Base-by-base conservation (phyloP, 768 basidiomycete species). In the Suillus luteus region DNA sequence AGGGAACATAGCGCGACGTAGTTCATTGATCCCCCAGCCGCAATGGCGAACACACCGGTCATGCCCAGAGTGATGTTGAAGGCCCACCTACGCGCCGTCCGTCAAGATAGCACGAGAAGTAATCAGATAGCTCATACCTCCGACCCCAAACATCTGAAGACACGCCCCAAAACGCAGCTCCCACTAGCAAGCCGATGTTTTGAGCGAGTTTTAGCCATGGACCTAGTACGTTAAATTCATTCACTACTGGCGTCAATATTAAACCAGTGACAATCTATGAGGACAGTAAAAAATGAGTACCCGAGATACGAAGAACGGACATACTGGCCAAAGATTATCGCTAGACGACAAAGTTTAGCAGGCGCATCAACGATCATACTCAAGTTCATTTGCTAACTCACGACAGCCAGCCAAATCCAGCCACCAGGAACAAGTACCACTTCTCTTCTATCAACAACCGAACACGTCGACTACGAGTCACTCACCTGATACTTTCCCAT, bases 401-500 rank as follows among this genome's bases (percentile, higher is more conserved):
- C 88, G 87, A 85, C 64, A 90, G 82, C 89, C 88, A 91, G 59
- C 90, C 90, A 74, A 91, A 90, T 2, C 88, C 90, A 19, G 88
- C 82, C 35, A 89, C 86, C 59, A 85, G 62, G 71, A 91, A 90
- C 41, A 91, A 71, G 63, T 78, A 76, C 79, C 85, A 88, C 87
- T 90, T 64, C 22, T 60, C 27, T 55, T 22, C 24, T 35, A 38
- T 65, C 14, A 59, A 14, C 60, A 51, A 33, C 17, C 54, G 59
- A 65, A 31, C 17, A 40, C 11, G 27, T n/a, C 14, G 17, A 64
- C 12, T 54, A 24, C 31, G 61, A 37, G 37, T 7, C n/a, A 65
- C 73, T 64, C 65, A 83, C 84, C 74, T 88, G 88, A 69, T 89
- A 89, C 58, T 75, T 84, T n/a, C 88, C 87, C 86, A 89, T 88